phyloP scores from a whole-genome alignment of 2,329 filamentous ascomycete species.

The Talaromyces verruculosus region DNA sequence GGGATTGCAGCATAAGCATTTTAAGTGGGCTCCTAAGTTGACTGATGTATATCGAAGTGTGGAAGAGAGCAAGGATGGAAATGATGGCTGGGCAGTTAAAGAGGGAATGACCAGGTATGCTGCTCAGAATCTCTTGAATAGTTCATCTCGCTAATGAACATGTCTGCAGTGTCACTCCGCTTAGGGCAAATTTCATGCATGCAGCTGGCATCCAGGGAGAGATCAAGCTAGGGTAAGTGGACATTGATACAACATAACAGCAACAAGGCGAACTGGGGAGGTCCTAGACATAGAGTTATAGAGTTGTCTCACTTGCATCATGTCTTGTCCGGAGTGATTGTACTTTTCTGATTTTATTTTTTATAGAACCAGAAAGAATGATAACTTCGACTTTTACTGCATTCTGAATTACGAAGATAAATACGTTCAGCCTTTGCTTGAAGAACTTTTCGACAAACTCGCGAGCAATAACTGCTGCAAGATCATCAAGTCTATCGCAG shows the following conservation, averaged over 20 bases:
- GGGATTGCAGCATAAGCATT: slow-evolving; percentile 75
- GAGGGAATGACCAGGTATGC: slow-evolving; percentile 78
- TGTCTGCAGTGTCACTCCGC: slow-evolving; percentile 70
- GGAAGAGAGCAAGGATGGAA: slow-evolving; percentile 73
- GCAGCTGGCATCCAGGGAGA: slow-evolving; percentile 65
- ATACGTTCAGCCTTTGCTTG: slow-evolving; percentile 85
- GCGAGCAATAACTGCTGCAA: slow-evolving; percentile 59
- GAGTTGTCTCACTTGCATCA: slow-evolving; percentile 13
- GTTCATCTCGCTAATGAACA: slow-evolving; percentile 15
- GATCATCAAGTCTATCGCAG: slow-evolving; percentile 54
- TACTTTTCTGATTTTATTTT: slow-evolving; percentile 22
- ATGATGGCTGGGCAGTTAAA: slow-evolving; percentile 90
- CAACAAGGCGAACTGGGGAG: slow-evolving; percentile 26
- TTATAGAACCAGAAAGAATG: slow-evolving; percentile 37
- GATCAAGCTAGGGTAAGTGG: slow-evolving; percentile 74
- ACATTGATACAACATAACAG: slow-evolving; percentile 15
- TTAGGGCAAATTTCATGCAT: slow-evolving; percentile 92
- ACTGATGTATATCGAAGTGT: slow-evolving; percentile 84
- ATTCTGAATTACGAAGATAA: slow-evolving; percentile 79
- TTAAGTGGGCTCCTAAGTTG: slow-evolving; percentile 91
- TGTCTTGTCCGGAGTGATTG: slow-evolving; percentile 10
- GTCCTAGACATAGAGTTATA: slow-evolving; percentile 15
- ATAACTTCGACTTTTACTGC: slow-evolving; percentile 59
- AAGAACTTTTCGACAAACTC: slow-evolving; percentile 65
- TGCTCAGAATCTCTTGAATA: not conserved